Base-by-base conservation (phyloP, 108 stramenopile species). In the Pseudonitzschia multiseries region DNA sequence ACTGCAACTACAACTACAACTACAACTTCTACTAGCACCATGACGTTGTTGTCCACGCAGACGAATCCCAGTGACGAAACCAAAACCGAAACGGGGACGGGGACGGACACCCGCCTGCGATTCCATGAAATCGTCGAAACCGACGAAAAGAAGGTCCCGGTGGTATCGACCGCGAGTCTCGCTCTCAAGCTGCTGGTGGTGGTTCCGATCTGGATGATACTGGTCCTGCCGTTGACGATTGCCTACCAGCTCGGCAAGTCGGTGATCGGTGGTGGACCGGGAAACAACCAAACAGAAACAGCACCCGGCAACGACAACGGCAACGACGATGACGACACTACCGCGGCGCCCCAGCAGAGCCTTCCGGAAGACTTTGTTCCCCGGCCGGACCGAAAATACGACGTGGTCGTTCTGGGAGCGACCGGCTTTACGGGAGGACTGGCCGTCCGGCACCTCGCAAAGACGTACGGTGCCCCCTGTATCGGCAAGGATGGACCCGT, bases 401-500 rank as follows among this genome's bases (percentile, higher is more conserved):
- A 97, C 81, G 33, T 97, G 18, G 85, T 94, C 1, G 57, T 97
- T 8, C 77, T 91, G 63, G 96, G 96, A 44, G 93, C 88, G 10
- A 94, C 92, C 15, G 96, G 96, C 21, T 97, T 93, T 76, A 93
- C 92, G 14, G 96, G 96, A 53, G 62, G 69, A 26, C 70, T 96
- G 57, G 92, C 93, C 12, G 91, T 79, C 6, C 69, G 77, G 17
- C 84, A 92, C 68, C 80, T 92, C 61, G 86, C 80, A 4, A 69
- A 88, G 65, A 84, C 73, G 6, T 92, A 92, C 74, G 36, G 36
- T 4, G 32, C 17, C n/a, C 33, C 14, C 14, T 36, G 14, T 28
- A 26, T 9, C 21, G 27, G 14, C 8, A 54, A 54, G n/a, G 77
- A 78, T 15, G 62, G n/a, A n/a, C n/a, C 46, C 57, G 86, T 84